Evolutionary conservation across 345 rosid genomes (phyloP).

Genomic region (Atalantia buxifolia): DNA sequence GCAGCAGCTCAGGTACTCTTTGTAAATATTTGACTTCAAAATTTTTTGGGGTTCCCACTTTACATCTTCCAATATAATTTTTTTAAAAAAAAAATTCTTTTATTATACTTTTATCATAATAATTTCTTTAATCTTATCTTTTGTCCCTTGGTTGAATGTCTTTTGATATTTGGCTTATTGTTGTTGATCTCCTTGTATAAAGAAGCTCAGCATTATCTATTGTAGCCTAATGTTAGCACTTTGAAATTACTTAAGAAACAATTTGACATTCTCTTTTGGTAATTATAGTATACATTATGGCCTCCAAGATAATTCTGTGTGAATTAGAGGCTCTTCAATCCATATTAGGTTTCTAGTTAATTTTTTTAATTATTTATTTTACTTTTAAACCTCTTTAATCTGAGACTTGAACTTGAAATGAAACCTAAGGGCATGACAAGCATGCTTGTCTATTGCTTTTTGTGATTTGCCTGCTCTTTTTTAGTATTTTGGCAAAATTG

Average conservation of each 20-base stretch:
- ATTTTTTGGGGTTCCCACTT: not conserved
- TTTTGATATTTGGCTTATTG: not conserved
- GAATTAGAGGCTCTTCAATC: not conserved
- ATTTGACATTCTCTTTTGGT: not conserved
- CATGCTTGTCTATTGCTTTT: not conserved
- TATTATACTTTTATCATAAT: not conserved
- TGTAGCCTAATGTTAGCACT: not conserved
- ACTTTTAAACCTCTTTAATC: not conserved
- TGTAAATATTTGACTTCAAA: slow-evolving; percentile 4
- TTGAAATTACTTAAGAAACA: not conserved
- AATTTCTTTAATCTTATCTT: not conserved
- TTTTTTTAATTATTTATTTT: not conserved
- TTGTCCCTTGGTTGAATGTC: not conserved
- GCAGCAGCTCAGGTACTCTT: slow-evolving; percentile 85
- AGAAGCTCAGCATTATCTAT: not conserved
- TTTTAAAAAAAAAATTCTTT: not conserved
- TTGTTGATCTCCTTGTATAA: not conserved
- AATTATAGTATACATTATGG: not conserved
- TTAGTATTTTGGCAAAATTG: not conserved
- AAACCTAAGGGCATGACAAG: not conserved
- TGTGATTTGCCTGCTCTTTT: not conserved
- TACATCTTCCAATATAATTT: not conserved
- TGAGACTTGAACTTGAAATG: not conserved
- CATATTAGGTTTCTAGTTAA: not conserved
- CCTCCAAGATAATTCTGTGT: not conserved